Evolutionary conservation across 1,284 basidiomycete species (phyloP).

Genomic region (Ustilago vetiveriae): DNA sequence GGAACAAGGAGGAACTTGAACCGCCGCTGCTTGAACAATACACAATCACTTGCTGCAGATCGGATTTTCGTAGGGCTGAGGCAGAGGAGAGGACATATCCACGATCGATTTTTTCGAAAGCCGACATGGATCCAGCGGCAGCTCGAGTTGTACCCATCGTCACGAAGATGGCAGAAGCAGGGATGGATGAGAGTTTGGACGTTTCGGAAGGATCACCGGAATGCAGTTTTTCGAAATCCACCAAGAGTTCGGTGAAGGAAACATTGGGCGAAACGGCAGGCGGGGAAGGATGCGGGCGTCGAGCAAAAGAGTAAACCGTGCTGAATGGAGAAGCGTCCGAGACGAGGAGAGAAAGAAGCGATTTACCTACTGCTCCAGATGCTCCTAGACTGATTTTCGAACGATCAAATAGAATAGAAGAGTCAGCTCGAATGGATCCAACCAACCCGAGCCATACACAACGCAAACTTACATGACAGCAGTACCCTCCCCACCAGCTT

Average conservation of each 20-base stretch:
- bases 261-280: constrained; percentile 66
- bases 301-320: constrained; percentile 76
- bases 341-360: constrained; percentile 41
- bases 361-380: constrained; percentile 55
- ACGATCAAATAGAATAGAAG: too few relatives aligned
- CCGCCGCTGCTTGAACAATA: constrained; percentile 74
- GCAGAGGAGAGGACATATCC: constrained; percentile 80
- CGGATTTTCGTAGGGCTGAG: constrained; percentile 71
- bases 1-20: constrained; percentile 46
- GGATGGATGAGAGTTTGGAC: constrained; percentile 26
- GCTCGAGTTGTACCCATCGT: constrained; percentile 54
- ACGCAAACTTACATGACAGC: constrained; percentile 43
- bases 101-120: constrained; percentile 79
- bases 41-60: constrained; percentile 72
- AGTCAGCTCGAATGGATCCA: neutral
- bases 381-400: constrained; percentile 28
- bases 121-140: constrained; percentile 73
- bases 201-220: constrained; percentile 12
- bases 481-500: constrained; percentile 10
- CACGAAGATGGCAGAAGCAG: constrained; percentile 37
- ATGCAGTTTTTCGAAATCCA: constrained; percentile 51
- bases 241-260: constrained; percentile 38
- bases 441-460: too few relatives aligned
- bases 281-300: constrained; percentile 69
- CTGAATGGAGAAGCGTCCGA: constrained; percentile 13